These are phyloP conservation scores for Phytophthora pisi DNA, from an alignment of 352 stramenopile species.

Conservation along the genomic window DNA sequence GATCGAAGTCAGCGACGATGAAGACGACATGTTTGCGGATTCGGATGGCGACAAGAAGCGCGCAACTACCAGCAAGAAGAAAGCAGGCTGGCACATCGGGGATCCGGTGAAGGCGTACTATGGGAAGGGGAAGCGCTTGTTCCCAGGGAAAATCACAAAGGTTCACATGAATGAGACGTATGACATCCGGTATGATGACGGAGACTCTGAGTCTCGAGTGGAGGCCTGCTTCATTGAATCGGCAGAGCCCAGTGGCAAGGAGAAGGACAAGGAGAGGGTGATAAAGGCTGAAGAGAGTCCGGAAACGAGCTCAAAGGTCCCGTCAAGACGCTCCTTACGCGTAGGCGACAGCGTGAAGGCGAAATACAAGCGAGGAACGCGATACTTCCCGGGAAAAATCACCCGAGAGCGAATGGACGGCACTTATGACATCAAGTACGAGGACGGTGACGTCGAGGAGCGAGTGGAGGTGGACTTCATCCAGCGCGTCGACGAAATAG, in stretches of 20 bases:
- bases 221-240: conserved; percentile 35
- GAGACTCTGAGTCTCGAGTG: conserved; percentile 52
- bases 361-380: conserved; percentile 45
- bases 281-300: conserved; percentile 10
- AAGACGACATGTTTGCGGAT: conserved; percentile 59
- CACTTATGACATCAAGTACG: conserved; percentile 57
- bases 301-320: not conserved
- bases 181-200: conserved; percentile 72
- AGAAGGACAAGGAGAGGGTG: conserved; percentile 14
- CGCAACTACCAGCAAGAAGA: conserved; percentile 12
- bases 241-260: conserved; percentile 11
- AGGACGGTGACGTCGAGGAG: conserved; percentile 46
- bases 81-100: conserved; percentile 35
- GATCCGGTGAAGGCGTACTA: conserved; percentile 48
- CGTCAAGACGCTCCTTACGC: conserved; percentile 9
- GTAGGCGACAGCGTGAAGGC: conserved; percentile 39
- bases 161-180: conserved; percentile 67
- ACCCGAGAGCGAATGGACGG: conserved; percentile 43
- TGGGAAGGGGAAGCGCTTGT: conserved; percentile 65
- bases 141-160: conserved; percentile 61
- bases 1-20: conserved; percentile 35
- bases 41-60: conserved; percentile 34
- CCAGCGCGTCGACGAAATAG: conserved; percentile 14
- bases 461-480: conserved; percentile 40
- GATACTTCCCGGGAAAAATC: conserved; percentile 45